These are phyloP conservation scores for Amanita exitialis DNA, from an alignment of 768 basidiomycete species.

Conservation along the genomic window DNA sequence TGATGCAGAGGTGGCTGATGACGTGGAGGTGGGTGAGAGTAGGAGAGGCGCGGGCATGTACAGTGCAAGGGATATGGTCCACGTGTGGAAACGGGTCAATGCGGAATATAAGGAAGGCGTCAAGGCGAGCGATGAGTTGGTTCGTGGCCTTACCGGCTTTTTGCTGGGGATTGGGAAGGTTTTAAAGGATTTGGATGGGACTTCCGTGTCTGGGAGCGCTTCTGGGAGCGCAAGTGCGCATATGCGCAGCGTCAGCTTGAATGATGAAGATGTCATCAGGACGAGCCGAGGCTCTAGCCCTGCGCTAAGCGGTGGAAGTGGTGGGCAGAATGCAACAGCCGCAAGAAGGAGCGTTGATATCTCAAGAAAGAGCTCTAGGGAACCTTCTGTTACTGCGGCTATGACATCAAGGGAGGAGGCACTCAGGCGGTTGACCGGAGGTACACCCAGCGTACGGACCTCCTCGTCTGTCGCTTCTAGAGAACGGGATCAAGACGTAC, in stretches of 20 bases:
- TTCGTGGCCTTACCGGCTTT: constrained; percentile 66
- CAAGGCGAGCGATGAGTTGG: constrained; percentile 69
- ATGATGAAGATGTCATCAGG: constrained; percentile 29
- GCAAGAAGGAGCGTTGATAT: constrained; percentile 46
- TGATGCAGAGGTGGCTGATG: constrained; percentile 59
- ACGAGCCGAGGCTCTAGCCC: constrained; percentile 20
- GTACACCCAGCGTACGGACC: constrained; percentile 23
- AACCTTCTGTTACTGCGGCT: constrained; percentile 14
- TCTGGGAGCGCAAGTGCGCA: constrained; percentile 27
- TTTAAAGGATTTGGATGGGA: constrained; percentile 41
- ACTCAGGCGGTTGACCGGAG: constrained; percentile 23
- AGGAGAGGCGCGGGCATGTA: constrained; percentile 8
- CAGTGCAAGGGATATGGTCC: constrained; percentile 27
- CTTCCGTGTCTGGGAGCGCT: constrained; percentile 12
- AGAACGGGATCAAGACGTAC: constrained; percentile 9
- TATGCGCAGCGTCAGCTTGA: constrained; percentile 42
- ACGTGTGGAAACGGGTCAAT: constrained; percentile 61
- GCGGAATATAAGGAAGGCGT: constrained; percentile 65
- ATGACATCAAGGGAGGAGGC: constrained; percentile 29
- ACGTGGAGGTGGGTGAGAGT: constrained; percentile 9
- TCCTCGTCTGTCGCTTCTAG: constrained; percentile 20
- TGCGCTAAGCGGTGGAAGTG: constrained; percentile 11
- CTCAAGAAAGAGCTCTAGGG: constrained; percentile 38
- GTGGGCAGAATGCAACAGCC: constrained; percentile 16
- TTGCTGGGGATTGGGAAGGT: constrained; percentile 67